These are phyloP conservation scores for Hymenotorrendiella dingleyae DNA, from an alignment of 2,329 filamentous ascomycete genomes.

Conservation along the genomic window DNA sequence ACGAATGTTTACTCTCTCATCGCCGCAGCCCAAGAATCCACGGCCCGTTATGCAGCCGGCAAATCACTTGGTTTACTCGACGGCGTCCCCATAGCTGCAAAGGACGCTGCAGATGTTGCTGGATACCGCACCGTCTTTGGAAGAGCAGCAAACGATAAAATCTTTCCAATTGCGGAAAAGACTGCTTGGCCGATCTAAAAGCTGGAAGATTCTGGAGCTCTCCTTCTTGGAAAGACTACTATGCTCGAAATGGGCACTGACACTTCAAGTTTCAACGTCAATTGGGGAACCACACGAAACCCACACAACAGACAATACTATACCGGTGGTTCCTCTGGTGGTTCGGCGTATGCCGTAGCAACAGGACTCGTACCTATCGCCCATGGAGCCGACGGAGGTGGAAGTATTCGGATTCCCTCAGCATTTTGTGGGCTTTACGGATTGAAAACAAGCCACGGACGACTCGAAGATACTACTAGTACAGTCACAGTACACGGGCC, in stretches of 20 bases:
- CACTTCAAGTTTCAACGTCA: slow-evolving; percentile 74
- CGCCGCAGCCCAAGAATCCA: no score
- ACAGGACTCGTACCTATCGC: slow-evolving; percentile 57
- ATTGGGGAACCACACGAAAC: slow-evolving; percentile 74
- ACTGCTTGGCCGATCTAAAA: no score
- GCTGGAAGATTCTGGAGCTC: no score
- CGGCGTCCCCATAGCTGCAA: not conserved
- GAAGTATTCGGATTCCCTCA: slow-evolving; percentile 44
- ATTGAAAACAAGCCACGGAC: slow-evolving; percentile 70
- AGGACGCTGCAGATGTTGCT: not conserved
- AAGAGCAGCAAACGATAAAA: not conserved
- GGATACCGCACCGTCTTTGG: not conserved
- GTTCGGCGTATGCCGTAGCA: slow-evolving; percentile 79
- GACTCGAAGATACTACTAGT: no score
- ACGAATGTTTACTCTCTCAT: no score
- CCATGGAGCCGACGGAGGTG: slow-evolving; percentile 81
- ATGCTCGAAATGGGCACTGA: slow-evolving; percentile 37
- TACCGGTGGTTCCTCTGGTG: slow-evolving; percentile 82
- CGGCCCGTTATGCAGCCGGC: not conserved
- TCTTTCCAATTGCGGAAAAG: no score
- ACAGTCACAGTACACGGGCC: no score
- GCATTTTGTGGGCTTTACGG: slow-evolving; percentile 53
- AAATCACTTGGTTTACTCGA: not conserved
- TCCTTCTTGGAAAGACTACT: not conserved
- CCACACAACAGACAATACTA: slow-evolving; percentile 70